Evolutionary conservation across 1,139 yeast genomes (phyloP).

Genomic region (Arxiozyma slooffiae): DNA sequence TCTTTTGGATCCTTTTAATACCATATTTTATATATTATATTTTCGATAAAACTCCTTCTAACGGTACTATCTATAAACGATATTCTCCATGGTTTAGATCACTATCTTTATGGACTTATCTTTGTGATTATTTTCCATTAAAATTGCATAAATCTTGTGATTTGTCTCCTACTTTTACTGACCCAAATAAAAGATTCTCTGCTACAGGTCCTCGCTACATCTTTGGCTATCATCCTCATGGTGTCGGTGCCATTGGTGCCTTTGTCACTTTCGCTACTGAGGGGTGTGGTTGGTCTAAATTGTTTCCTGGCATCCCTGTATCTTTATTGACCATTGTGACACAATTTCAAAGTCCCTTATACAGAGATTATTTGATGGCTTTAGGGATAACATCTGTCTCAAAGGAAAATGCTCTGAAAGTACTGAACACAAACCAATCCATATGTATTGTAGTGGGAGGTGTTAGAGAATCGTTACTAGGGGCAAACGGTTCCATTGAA

Average conservation of each 20-base stretch:
- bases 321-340: constrained; percentile 73
- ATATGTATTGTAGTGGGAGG: constrained; percentile 92
- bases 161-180: constrained; percentile 63
- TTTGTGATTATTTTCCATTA: constrained; percentile 74
- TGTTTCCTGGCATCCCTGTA: constrained; percentile 75
- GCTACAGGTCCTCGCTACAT: constrained; percentile 66
- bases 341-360: constrained; percentile 80
- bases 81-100: constrained; percentile 51
- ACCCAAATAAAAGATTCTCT: constrained; percentile 10
- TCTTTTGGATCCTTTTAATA: constrained; percentile 57
- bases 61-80: constrained; percentile 57
- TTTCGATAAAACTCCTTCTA: constrained; percentile 56
- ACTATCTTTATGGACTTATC: constrained; percentile 58
- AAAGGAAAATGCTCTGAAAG: constrained; percentile 55
- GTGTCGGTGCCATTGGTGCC: constrained; percentile 88
- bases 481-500: constrained; percentile 50
- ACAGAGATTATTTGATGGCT: constrained; percentile 73
- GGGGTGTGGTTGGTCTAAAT: constrained; percentile 54
- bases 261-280: constrained; percentile 82
- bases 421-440: constrained; percentile 61
- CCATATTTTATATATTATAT: constrained; percentile 50
- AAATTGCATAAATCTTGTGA: constrained; percentile 60
- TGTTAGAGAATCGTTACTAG: constrained; percentile 77
- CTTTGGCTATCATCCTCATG: constrained; percentile 95
- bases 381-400: constrained; percentile 84